Evolutionary conservation across 768 basidiomycete species (phyloP), one percentile per base, ranked within the genome.

Genomic region (Naematelia encephala): DNA sequence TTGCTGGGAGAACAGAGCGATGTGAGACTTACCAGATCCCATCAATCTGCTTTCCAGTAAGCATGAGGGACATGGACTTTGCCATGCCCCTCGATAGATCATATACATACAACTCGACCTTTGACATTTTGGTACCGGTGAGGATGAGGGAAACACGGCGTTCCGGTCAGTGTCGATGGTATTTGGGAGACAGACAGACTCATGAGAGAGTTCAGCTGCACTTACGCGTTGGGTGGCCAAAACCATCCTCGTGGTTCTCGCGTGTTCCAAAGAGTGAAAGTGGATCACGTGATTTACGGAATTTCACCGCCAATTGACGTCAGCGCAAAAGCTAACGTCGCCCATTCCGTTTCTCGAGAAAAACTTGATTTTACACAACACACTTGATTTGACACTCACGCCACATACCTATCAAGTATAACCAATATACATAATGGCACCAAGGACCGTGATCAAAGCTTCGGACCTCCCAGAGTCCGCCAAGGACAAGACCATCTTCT

Each of bases 71-170:
- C 30, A 96, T 79, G 60, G 85, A 83, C 54, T 82, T 82, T 4
- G 91, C 93, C 68, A 94, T 81, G 43, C 92, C 92, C 69, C 87
- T 85, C 77, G 86, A 91, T 54, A 94, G 85, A 70, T 96, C 92
- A 76, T 96, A 96, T 0, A 94, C 85, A 71, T 92, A 91, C 23
- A 96, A 82, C 65, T 89, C 80, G 16, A 96, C 91, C 25, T 78
- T 78, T 25, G 73, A 68, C 76, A 77, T 77, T 29, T 27, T 52
- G 54, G 3, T 42, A 25, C 48, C n/a, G n/a, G n/a, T n/a, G n/a
- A n/a, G n/a, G n/a, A n/a, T n/a, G n/a, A n/a, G n/a, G n/a, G n/a
- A n/a, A n/a, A n/a, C n/a, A n/a, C n/a, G n/a, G n/a, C n/a, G n/a
- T n/a, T n/a, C n/a, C n/a, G n/a, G n/a, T n/a, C n/a, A n/a, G n/a